Base-by-base conservation (phyloP, 345 rosid species). In the Euclidium syriacum region DNA sequence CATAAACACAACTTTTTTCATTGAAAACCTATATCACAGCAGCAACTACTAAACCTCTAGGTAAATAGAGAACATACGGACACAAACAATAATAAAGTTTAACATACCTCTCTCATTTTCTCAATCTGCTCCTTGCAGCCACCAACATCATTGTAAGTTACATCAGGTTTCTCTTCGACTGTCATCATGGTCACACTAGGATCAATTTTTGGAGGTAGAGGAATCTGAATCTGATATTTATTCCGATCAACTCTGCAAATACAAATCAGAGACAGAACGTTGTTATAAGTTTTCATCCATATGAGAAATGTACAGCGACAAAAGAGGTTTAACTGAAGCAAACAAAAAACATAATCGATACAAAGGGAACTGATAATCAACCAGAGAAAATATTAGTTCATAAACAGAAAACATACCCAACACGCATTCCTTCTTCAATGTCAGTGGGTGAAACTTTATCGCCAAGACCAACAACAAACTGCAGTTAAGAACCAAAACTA, bases 121-220 rank as follows among this genome's bases (percentile, higher is more conserved):
- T 92, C 98, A 71, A 92, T 92, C 67, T 92, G 98, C 75, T 92
- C 98, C 75, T 92, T 92, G 64, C 98, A 92, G 46, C 98, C 95
- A 42, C 96, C 98, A 55, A 89, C 98, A 73, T 92, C 98, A 73
- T 89, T 89, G 69, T 92, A 92, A 4, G 98, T 92, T 17, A 92
- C 98, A 72, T 92, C 98, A 23, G 98, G 98, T 61, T 92, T 92
- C 75, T 92, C 98, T 78, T 92, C 98, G 5, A 89, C 98, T 0
- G 97, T 92, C 98, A 92, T 92, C 99, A 94, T 94, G 39, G 99
- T 94, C 48, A 94, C 99, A 70, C 99, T 94, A 38, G 99, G 99
- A 78, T 94, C 99, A 57, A 94, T 94, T 70, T 94, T 94, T 5
- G 99, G 99, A 61, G 99, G 99, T 78, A 94, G 73, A 8, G 99